Conservation (phyloP, 805 yeast genomes). For the Candida nemodendra region DNA sequence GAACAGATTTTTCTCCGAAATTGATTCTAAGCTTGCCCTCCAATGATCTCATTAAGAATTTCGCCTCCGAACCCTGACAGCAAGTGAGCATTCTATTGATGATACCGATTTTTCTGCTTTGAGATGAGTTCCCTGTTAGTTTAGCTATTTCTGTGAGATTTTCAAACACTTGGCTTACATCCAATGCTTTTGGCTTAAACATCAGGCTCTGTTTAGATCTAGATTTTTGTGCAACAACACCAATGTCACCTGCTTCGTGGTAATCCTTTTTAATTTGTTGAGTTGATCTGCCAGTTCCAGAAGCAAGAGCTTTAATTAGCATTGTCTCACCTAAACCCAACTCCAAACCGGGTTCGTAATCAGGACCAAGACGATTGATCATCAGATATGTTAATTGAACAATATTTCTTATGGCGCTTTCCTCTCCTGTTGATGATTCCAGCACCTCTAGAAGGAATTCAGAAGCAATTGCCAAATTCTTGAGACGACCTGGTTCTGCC, state of each 20-base stretch:
- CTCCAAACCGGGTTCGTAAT: constrained; percentile 85
- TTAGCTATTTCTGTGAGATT: constrained; percentile 76
- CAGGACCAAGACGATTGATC: constrained; percentile 91
- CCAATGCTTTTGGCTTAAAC: constrained; percentile 86
- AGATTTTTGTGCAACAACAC: constrained; percentile 81
- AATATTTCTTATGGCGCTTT: constrained; percentile 38
- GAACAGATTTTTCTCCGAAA: constrained; percentile 88
- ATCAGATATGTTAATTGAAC: constrained; percentile 77
- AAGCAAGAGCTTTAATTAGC: constrained; percentile 83
- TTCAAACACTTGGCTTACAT: constrained; percentile 69
- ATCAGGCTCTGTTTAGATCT: constrained; percentile 85
- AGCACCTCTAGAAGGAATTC: constrained; percentile 69
- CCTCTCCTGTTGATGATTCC: constrained; percentile 41
- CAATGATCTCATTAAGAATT: constrained; percentile 81
- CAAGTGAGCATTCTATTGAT: constrained; percentile 85
- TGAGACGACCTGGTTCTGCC: constrained; percentile 75
- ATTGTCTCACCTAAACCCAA: constrained; percentile 91
- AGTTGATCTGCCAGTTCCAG: constrained; percentile 80
- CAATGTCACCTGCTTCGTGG: constrained; percentile 84
- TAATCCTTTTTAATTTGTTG: constrained; percentile 72
- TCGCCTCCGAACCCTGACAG: constrained; percentile 84
- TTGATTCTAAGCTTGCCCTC: constrained; percentile 94
- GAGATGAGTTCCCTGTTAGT: constrained; percentile 78
- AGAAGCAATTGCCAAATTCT: constrained; percentile 73
- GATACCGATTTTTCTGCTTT: constrained; percentile 68